Percentiles rank a stretch among this genome's conserved stretches.
Conservation (phyloP, 108 stramenopile species). For the Fragilaria radians region DNA sequence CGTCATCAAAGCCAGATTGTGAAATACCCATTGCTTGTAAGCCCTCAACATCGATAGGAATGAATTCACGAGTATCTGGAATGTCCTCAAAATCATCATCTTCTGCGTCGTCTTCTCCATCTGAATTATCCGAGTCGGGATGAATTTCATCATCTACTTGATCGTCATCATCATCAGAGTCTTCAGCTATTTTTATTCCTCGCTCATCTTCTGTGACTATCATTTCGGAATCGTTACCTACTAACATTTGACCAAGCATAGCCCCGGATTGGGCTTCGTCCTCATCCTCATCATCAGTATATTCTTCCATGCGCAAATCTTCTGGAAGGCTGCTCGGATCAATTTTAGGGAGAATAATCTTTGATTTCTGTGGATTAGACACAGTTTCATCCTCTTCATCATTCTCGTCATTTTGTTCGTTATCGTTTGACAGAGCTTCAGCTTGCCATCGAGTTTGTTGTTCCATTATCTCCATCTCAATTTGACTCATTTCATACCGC, state of each 20-base stretch:
- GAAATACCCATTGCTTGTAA: constrained; percentile 72
- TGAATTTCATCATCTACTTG: constrained; percentile 21
- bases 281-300: constrained; percentile 83
- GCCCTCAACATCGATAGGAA: constrained; percentile 72
- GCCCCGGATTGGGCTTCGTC: constrained; percentile 38
- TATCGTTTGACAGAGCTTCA: constrained; percentile 24
- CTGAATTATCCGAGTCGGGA: constrained; percentile 19
- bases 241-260: constrained; percentile 61
- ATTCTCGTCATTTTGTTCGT: constrained; percentile 9
- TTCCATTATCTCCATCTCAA: constrained; percentile 66
- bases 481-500: constrained; percentile 70
- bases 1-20: constrained; percentile 23
- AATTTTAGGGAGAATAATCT: constrained; percentile 28
- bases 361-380: constrained; percentile 12
- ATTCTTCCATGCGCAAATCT: constrained; percentile 90
- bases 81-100: constrained; percentile 79
- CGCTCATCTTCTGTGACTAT: constrained; percentile 14
- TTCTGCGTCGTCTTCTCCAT: constrained; percentile 40
- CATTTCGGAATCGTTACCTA: constrained; percentile 63
- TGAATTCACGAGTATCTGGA: constrained; percentile 83
- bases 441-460: constrained; percentile 12
- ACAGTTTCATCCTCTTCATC: constrained; percentile 8
- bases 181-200: constrained; percentile 14
- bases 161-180: constrained; percentile 16
- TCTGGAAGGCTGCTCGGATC: constrained; percentile 55